phyloP scores from a whole-genome alignment of 371 early-diverging fungal species.

The Mucor ambiguus region DNA sequence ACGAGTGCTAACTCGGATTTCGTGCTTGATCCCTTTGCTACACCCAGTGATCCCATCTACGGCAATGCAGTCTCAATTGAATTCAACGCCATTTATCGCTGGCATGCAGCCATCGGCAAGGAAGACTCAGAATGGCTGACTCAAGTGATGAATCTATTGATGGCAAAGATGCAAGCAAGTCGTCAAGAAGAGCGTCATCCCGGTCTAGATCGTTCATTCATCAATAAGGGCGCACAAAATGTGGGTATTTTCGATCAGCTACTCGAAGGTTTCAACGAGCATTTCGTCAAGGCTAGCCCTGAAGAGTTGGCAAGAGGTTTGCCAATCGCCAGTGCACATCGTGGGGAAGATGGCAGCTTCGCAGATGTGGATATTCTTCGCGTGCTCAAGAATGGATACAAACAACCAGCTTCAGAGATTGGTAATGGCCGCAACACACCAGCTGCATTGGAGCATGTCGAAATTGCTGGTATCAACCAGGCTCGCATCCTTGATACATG shows the following conservation, averaged over 20 bases:
- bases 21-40: conserved; percentile 33
- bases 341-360: conserved; percentile 40
- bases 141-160: conserved; percentile 31
- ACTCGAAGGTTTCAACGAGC: conserved; percentile 32
- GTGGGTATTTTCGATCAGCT: conserved; percentile 27
- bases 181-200: conserved; percentile 11
- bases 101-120: conserved; percentile 54
- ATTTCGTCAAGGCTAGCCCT: conserved; percentile 35
- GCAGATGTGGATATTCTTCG: conserved; percentile 35
- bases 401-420: conserved; percentile 36
- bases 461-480: conserved; percentile 51
- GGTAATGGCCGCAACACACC: conserved; percentile 51
- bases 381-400: conserved; percentile 28
- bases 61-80: conserved; percentile 58
- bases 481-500: conserved; percentile 39
- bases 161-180: conserved; percentile 6
- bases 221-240: conserved; percentile 29
- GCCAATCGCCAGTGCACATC: conserved; percentile 46
- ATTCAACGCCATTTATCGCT: conserved; percentile 54
- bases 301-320: conserved; percentile 42
- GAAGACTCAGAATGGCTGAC: conserved; percentile 45
- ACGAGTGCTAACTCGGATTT: conserved; percentile 36
- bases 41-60: conserved; percentile 28
- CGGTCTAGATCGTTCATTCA: conserved; percentile 9
- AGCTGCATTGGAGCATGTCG: conserved; percentile 44